A percentile compares a stretch with the other conserved stretches of the same genome.
These are phyloP conservation scores for Tuber melanosporum DNA, from an alignment of 495 filamentous ascomycete species.

Conservation along the genomic window DNA sequence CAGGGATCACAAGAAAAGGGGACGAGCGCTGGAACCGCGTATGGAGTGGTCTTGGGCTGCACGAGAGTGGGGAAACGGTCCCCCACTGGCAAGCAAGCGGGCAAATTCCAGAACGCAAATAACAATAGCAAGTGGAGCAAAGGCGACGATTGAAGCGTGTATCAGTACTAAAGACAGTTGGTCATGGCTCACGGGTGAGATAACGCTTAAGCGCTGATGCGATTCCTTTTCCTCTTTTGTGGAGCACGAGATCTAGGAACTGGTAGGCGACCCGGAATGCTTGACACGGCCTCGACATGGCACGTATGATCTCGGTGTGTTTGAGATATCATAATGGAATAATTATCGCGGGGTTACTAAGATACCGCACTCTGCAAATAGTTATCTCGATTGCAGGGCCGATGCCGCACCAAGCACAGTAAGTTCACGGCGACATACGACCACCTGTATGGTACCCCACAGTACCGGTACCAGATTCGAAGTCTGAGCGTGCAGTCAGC, in stretches of 20 bases:
- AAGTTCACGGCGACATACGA: background rate
- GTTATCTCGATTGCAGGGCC: background rate
- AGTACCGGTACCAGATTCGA: background rate
- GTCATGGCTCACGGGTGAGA: background rate
- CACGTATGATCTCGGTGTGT: background rate
- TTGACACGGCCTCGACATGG: background rate
- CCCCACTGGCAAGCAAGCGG: background rate
- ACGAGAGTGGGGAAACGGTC: background rate
- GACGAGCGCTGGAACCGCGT: background rate
- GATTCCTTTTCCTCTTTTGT: background rate
- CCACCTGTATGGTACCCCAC: too few species aligned
- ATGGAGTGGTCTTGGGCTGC: background rate
- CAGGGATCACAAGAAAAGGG: background rate
- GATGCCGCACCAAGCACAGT: too few species aligned
- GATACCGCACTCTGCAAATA: background rate
- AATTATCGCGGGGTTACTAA: background rate
- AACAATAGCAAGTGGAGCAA: background rate
- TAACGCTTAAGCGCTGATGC: background rate
- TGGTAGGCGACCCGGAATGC: background rate
- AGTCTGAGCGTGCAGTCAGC: background rate
- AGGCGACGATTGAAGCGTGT: background rate
- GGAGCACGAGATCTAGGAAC: background rate
- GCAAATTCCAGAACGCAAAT: background rate
- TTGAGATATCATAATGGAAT: background rate
- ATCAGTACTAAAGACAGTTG: background rate